Conservation (phyloP, 192 early-diverging fungal species). For the Mortierella hygrophila region DNA sequence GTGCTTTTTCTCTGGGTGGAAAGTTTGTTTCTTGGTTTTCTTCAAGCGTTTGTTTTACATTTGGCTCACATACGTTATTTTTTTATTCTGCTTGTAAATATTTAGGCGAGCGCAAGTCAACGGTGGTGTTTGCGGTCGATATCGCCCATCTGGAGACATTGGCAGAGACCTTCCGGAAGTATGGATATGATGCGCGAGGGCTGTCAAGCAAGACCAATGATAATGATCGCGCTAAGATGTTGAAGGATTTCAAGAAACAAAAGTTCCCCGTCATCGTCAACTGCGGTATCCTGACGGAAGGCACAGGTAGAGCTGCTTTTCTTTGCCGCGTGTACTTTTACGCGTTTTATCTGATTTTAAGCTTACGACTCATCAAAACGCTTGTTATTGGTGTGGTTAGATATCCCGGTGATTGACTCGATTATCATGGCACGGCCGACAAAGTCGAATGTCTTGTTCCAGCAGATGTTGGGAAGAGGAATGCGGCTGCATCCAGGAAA, state of each 20-base stretch:
- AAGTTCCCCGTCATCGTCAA: constrained; percentile 87
- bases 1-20: not conserved
- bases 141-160: constrained; percentile 80
- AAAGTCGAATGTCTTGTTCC: constrained; percentile 84
- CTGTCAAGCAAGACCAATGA: constrained; percentile 70
- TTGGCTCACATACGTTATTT: not conserved
- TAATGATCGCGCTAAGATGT: constrained; percentile 64
- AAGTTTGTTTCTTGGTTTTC: not conserved
- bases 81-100: not conserved
- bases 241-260: constrained; percentile 72
- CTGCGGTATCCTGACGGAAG: constrained; percentile 85
- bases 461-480: constrained; percentile 97
- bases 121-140: constrained; percentile 91
- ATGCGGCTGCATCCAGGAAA: constrained; percentile 78
- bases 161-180: constrained; percentile 63
- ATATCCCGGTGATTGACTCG: constrained; percentile 92
- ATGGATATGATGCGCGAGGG: constrained; percentile 63
- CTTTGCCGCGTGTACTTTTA: not conserved
- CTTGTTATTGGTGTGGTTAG: constrained; percentile 43
- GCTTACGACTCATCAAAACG: too few relatives aligned
- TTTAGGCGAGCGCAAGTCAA: constrained; percentile 66
- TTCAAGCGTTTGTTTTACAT: not conserved
- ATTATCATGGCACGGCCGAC: constrained; percentile 91
- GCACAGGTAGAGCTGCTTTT: constrained; percentile 48
- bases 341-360: too few relatives aligned